Evolutionary conservation across 2,329 filamentous ascomycete genomes (phyloP).

Genomic region (Sporothrix sp.): DNA sequence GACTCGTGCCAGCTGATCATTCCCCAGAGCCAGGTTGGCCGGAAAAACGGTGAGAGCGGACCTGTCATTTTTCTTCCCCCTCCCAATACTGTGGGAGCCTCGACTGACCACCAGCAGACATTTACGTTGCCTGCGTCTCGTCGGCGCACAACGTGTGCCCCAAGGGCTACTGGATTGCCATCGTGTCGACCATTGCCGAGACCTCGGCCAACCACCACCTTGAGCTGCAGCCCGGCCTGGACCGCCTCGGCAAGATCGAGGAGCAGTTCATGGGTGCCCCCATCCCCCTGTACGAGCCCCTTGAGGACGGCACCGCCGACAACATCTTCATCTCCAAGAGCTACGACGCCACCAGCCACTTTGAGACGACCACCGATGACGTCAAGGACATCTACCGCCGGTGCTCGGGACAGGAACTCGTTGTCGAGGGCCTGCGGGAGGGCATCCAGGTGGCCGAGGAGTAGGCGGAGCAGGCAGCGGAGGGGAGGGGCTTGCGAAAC

Average conservation of each 20-base stretch:
- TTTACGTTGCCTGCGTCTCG: conserved; percentile 94
- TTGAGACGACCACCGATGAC: conserved; percentile 85
- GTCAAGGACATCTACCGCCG: conserved; percentile 88
- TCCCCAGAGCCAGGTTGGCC: conserved; percentile 91
- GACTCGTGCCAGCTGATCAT: conserved; percentile 96
- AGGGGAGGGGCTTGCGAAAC: not conserved
- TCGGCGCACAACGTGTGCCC: conserved; percentile 97
- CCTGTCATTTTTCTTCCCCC: conserved; percentile 3
- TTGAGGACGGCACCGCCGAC: conserved; percentile 72
- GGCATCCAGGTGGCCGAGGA: conserved; percentile 65
- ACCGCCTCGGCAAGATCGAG: conserved; percentile 85
- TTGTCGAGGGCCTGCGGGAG: conserved; percentile 79
- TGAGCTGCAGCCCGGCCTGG: conserved; percentile 84
- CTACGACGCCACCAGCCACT: conserved; percentile 96
- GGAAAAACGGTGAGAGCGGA: conserved; percentile 86
- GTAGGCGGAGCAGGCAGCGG: conserved; percentile 26
- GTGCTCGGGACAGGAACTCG: conserved; percentile 72
- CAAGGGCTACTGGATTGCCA: conserved; percentile 98
- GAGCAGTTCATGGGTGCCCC: conserved; percentile 94
- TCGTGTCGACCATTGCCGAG: conserved; percentile 96
- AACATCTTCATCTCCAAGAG: conserved; percentile 97
- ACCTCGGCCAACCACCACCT: conserved; percentile 86
- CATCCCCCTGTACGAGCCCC: conserved; percentile 87
- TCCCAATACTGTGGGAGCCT: too few relatives aligned
- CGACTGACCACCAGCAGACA: conserved; percentile 46